Base-by-base conservation (phyloP, 305 asterid species). In the Fraxinus latifolia region DNA sequence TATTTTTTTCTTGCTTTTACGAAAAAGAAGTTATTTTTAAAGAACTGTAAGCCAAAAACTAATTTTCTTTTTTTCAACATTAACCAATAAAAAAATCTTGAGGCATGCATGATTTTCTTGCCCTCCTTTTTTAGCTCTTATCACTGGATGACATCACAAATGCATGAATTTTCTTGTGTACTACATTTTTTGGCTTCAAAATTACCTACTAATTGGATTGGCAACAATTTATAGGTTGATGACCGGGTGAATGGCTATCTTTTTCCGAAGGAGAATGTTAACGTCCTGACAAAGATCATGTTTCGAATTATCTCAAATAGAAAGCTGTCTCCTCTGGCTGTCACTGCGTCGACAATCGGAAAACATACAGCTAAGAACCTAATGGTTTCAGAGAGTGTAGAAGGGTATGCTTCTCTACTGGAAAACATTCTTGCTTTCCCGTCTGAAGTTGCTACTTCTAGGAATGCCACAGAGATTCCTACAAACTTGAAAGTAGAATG, bases 161-260 rank as follows among this genome's bases (percentile, higher is more conserved):
- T 1, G 27, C 32, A 2, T 75, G 79, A 7, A 23, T 19, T 36
- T 21, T 44, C 62, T 4, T 42, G 36, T 53, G 11, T 34, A 33
- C 42, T 14, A 32, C 37, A 76, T 17, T 81, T 80, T 37, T 62
- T 74, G 60, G 67, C 34, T 77, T 25, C 42, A 60, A 78, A 77
- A 42, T 83, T 74, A 82, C 82, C 34, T 75, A 79, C 91, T 91
- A 71, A 88, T 81, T 86, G 77, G 36, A 79, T 76, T 80, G 65
- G 29, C 6, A 17, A 70, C 27, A 81, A 82, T 67, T 82, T 37
- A 68, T 84, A 96, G 99, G 94, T 96, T 78, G 88, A 87, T 62
- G 90, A 94, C 86, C 82, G 85, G 82, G 97, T 92, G 83, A 91
- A 94, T 80, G 98, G 97, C 68, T 96, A 81, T 87, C 86, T 96